Evolutionary conservation across 2,329 filamentous ascomycete species (phyloP).

Genomic region (Hymenoscyphus fraxineus): DNA sequence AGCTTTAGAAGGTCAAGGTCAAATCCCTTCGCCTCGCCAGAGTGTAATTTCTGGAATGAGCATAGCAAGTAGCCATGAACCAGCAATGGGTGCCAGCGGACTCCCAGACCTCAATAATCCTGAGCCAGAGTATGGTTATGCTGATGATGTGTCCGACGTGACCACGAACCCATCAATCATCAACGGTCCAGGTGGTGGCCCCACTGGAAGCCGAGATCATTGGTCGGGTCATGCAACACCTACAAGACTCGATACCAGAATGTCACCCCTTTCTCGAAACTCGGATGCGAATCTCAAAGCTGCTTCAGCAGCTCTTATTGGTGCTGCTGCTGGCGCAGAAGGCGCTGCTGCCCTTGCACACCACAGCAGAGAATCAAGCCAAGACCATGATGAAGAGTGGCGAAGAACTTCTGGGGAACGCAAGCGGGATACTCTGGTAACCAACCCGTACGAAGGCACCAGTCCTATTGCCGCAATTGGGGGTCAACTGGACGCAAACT

Average conservation of each 20-base stretch:
- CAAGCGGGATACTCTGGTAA: constrained; percentile 63
- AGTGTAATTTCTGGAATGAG: constrained; percentile 55
- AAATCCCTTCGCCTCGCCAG: constrained; percentile 52
- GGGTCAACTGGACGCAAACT: constrained; percentile 39
- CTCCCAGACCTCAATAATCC: constrained; percentile 66
- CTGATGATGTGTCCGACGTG: constrained; percentile 58
- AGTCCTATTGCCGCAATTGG: constrained; percentile 53
- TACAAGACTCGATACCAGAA: constrained; percentile 15
- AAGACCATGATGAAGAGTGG: constrained; percentile 62
- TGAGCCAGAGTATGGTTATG: constrained; percentile 73
- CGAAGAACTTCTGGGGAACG: constrained; percentile 57
- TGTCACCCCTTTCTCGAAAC: constrained; percentile 11
- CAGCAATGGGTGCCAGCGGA: constrained; percentile 62
- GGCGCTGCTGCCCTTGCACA: constrained; percentile 48
- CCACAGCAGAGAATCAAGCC: constrained; percentile 50
- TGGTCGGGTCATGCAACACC: constrained; percentile 57
- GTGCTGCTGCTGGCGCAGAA: constrained; percentile 52
- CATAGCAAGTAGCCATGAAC: constrained; percentile 40
- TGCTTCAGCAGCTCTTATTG: constrained; percentile 37
- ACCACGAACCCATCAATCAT: constrained; percentile 84
- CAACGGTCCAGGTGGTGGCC: constrained; percentile 61
- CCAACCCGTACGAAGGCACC: constrained; percentile 63
- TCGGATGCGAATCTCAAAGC: constrained; percentile 31
- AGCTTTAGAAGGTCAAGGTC: constrained; percentile 52
- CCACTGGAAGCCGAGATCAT: constrained; percentile 37